Evolutionary conservation across 2,329 filamentous ascomycete genomes (phyloP), one percentile per base, ranked within the genome.

Genomic region (Drechslerella stenobrocha): DNA sequence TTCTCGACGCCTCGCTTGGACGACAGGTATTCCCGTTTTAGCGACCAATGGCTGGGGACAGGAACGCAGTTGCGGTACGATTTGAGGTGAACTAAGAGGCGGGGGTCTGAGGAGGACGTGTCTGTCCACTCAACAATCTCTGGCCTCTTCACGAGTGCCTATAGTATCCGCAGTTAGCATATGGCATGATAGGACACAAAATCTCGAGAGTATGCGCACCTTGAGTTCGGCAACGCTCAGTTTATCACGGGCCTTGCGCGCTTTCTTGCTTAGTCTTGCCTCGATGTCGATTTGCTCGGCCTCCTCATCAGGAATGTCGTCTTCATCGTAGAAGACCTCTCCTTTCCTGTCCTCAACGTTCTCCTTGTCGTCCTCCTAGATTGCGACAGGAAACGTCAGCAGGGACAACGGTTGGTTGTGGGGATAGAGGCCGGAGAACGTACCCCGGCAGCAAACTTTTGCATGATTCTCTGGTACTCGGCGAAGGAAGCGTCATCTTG

Each of bases 61-160:
- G 93, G 93, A 0, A 98, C 91, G 23, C 96, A 89, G 75, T 98
- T 98, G 72, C 91, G 86, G 75, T 95, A 89, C 2, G 89, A 87
- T 77, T 97, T 98, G 80, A 98, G 91, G 74, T 95, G 89, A 23
- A 97, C 89, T 8, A 98, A 83, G 42, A 97, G 80, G 58, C 87
- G 84, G 11, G 93, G 93, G 75, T 98, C 91, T 23, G 88, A 85
- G 0, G 93, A 91, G 13, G 90, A 95, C 9, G 89, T 89, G 75
- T 98, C 93, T 56, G 95, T 93, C 93, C 93, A 97, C 74, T 98
- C 93, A 3, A 98, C 92, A 7, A 96, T 84, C 76, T 98, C 93
- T 1, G 93, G 93, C 72, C 91, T 92, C 73, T 82, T 83, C 66
- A 96, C 93, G 57, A 96, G 79, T 3, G 92, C 89, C 71, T 73